Evolutionary conservation across 2,329 filamentous ascomycete species (phyloP).

Genomic region (Epichloe glyceriae): DNA sequence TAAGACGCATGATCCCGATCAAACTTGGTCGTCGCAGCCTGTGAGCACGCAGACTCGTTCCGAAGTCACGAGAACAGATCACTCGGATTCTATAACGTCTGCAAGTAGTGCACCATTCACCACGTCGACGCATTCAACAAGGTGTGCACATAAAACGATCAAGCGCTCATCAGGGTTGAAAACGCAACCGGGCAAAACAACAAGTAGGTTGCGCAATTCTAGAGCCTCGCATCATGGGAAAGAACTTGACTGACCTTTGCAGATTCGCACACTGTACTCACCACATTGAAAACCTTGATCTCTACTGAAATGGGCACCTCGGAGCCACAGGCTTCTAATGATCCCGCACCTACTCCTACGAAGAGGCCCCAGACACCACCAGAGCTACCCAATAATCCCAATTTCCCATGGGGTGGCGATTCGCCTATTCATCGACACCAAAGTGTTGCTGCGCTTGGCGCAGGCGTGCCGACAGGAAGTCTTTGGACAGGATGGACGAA

Average conservation of each 20-base stretch:
- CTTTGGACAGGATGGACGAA: constrained; percentile 2
- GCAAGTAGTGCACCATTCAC: background rate
- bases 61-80: background rate
- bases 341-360: constrained; percentile 11
- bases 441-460: constrained; percentile 14
- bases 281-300: constrained; percentile 7
- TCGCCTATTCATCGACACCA: constrained; percentile 23
- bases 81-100: background rate
- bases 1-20: background rate
- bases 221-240: background rate
- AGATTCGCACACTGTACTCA: constrained; percentile 1
- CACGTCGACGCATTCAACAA: background rate
- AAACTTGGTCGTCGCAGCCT: background rate
- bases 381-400: constrained; percentile 16
- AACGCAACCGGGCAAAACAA: background rate
- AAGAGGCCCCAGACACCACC: constrained; percentile 4
- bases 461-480: constrained; percentile 10
- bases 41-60: background rate
- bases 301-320: constrained; percentile 2
- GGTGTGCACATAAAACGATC: background rate
- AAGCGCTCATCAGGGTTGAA: background rate
- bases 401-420: constrained; percentile 24
- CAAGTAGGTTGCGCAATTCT: background rate
- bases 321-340: background rate
- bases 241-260: background rate